Conservation (phyloP, 768 basidiomycete genomes). For the Agrocybe pediades region DNA sequence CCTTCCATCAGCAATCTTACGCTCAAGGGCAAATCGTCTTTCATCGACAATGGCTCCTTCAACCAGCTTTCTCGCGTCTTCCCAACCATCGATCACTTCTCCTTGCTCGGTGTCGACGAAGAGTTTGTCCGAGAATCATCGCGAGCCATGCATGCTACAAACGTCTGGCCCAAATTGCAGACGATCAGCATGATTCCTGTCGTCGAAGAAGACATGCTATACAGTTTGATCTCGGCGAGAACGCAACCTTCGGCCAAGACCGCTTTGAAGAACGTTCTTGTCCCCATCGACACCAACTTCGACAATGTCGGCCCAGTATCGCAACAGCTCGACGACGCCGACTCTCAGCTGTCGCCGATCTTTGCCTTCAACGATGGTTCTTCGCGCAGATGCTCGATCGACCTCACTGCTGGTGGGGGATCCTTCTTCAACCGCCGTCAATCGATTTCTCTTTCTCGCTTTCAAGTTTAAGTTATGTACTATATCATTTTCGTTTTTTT, state of each 20-base stretch:
- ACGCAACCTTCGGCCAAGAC: conserved; percentile 10
- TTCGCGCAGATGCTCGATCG: conserved; percentile 5
- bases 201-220: conserved; percentile 18
- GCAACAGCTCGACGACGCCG: conserved; percentile 16
- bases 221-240: conserved; percentile 19
- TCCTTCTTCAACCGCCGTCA: neutral
- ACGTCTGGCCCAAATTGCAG: conserved; percentile 19
- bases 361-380: conserved; percentile 4
- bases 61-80: conserved; percentile 19
- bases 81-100: conserved; percentile 17
- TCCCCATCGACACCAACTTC: conserved; percentile 15
- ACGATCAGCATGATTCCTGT: conserved; percentile 22
- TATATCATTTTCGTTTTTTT: neutral
- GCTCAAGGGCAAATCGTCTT: conserved; percentile 18
- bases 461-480: neutral
- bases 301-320: conserved; percentile 18
- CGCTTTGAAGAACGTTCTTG: conserved; percentile 17
- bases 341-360: conserved; percentile 11
- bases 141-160: conserved; percentile 14
- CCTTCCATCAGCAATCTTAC: conserved; percentile 19
- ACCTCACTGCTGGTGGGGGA: neutral
- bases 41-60: conserved; percentile 17
- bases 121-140: conserved; percentile 16
- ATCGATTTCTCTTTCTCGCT: neutral
- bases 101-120: conserved; percentile 16